Evolutionary conservation across 2,329 filamentous ascomycete species (phyloP), one percentile per base, ranked within the genome.

Genomic region (Chaetoscypha palmicola): DNA sequence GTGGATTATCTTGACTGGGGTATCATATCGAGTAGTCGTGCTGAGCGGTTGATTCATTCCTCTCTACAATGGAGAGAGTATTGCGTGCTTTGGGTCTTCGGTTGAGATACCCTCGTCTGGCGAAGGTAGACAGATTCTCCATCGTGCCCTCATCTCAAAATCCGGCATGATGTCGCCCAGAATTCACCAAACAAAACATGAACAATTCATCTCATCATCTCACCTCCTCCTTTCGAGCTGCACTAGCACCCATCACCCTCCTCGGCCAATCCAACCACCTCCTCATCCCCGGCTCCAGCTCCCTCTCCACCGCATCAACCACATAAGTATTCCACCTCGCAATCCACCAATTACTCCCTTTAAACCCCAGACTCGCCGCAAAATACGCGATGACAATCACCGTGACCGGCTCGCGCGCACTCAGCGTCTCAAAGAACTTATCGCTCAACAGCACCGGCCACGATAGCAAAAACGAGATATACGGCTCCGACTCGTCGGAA

Each of bases 251-350:
- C n/a, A 34, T 34, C n/a, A 34, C 16, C 4, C 12, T 17, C 17
- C 32, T 37, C 34, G 34, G 34, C 34, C 34, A 37, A n/a, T 37
- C 34, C 19, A 37, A 4, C 17, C 20, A 37, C 11, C 8, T n/a
- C 17, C 16, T 11, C 21, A 37, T 14, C 12, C 23, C 19, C 4
- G 34, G 34, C 17, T 11, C 12, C 12, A 37, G 20, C 19, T 4
- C 3, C 34, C 8, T 4, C 19, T 37, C 34, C 3, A 23, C 34
- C 12, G 17, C 21, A 22, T 22, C 17, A 21, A 37, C 11, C 12
- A 37, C 23, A 37, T 37, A 22, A 12, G 3, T n/a, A 14, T 22
- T 24, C 34, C 34, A 37, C 11, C 20, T 24, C 3, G 17, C 21
- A 2, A 37, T 11, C 16, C 16, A 37, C 34, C 34, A 37, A 22